Evolutionary conservation across 306 rosid species (phyloP).

Genomic region (Sophora flavescens): DNA sequence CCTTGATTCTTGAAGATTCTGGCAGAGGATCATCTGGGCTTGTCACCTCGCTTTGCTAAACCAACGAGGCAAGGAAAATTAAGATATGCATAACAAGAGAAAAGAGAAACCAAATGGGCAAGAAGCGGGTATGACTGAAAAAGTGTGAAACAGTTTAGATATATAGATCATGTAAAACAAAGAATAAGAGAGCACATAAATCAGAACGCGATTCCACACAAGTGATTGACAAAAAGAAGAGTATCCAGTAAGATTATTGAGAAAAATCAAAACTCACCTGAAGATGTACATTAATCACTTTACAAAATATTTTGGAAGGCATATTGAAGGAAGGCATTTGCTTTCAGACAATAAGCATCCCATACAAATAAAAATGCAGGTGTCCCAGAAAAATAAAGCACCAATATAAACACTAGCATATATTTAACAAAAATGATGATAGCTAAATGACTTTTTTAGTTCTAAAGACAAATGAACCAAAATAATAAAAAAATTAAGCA

Average conservation of each 20-base stretch:
- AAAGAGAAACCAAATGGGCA: constrained; percentile 24
- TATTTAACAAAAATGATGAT: no score
- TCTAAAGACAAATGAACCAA: no score
- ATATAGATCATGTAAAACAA: constrained; percentile 22
- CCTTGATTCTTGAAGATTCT: constrained; percentile 77
- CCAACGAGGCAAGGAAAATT: constrained; percentile 30
- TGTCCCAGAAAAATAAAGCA: no score
- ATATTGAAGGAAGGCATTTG: constrained; percentile 96
- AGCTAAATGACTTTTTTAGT: no score
- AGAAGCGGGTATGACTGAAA: constrained; percentile 28
- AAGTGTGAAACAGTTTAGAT: constrained; percentile 30
- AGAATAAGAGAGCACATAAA: constrained; percentile 42
- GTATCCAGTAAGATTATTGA: constrained; percentile 28
- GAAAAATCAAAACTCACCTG: constrained; percentile 66
- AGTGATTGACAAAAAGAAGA: neutral
- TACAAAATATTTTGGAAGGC: constrained; percentile 86
- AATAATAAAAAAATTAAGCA: no score
- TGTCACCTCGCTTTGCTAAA: constrained; percentile 81
- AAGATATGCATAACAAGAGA: constrained; percentile 33
- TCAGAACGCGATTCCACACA: constrained; percentile 25
- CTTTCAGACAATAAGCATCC: neutral
- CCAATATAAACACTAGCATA: no score
- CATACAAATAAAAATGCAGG: no score
- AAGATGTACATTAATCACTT: constrained; percentile 88
- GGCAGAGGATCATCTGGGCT: constrained; percentile 82